phyloP scores from a whole-genome alignment of 2,329 filamentous ascomycete species.

The Claviceps maximensis region DNA sequence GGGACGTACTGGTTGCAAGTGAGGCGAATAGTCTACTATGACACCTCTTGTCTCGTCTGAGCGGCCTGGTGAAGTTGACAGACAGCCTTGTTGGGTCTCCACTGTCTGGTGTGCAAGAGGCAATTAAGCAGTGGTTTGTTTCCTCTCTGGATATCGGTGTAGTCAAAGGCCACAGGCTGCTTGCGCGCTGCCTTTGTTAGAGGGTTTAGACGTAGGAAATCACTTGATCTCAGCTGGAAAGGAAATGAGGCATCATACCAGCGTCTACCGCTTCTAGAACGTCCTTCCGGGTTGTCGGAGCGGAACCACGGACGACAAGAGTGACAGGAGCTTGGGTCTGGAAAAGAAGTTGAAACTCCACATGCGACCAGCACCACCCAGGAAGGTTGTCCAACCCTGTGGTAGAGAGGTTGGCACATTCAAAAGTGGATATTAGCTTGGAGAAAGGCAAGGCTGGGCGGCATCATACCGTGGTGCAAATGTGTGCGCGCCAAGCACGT shows the following conservation, averaged over 20 bases:
- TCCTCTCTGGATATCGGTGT: not conserved
- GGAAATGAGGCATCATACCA: not conserved
- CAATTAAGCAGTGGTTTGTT: not conserved
- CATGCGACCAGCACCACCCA: not conserved
- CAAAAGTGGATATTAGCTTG: constrained; percentile 2
- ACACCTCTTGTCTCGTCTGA: not conserved
- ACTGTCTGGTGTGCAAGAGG: not conserved
- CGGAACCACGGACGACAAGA: not conserved
- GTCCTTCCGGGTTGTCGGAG: not conserved
- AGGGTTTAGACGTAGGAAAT: not conserved
- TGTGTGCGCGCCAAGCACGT: not conserved
- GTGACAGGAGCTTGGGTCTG: not conserved
- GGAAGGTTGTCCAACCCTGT: not conserved
- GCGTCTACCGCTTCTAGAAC: not conserved
- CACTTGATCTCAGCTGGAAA: not conserved
- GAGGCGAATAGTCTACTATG: not conserved
- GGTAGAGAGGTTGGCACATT: not conserved
- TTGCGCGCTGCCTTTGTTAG: no score
- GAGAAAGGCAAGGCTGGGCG: not conserved
- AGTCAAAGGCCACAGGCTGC: not conserved
- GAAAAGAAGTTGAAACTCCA: constrained; percentile 1
- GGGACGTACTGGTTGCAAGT: not conserved
- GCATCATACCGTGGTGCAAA: not conserved
- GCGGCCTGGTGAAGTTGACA: not conserved
- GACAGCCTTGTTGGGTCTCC: not conserved